A percentile compares a stretch with the other conserved stretches of the same genome.
phyloP scores from a whole-genome alignment of 1,284 basidiomycete species.

The Tylopilus sp. region DNA sequence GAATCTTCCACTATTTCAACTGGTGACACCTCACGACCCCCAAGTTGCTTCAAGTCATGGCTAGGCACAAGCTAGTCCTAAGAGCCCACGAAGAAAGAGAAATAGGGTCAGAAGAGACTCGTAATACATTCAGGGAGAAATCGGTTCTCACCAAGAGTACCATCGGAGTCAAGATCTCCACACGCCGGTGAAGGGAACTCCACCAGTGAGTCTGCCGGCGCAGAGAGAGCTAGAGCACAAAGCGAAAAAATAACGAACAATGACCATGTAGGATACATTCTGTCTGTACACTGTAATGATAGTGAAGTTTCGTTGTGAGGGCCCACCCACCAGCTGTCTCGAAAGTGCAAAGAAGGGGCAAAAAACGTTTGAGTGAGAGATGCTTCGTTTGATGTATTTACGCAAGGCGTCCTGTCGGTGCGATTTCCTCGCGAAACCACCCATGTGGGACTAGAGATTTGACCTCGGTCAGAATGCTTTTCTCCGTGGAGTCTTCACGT shows the following conservation, averaged over 20 bases:
- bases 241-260: not conserved
- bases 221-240: not conserved
- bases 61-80: not conserved
- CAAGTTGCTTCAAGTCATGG: not conserved
- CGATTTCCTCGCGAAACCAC: no score
- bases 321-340: not conserved
- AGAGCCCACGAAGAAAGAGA: not conserved
- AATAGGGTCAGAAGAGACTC: not conserved
- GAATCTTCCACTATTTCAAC: no score
- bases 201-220: not conserved
- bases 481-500: no score
- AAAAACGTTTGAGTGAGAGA: no score
- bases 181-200: not conserved
- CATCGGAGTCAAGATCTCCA: not conserved
- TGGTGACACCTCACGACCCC: no score
- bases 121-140: not conserved
- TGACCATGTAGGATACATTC: not conserved
- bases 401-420: no score
- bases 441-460: no score
- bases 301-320: not conserved
- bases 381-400: no score
- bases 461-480: no score
- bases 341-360: not conserved
- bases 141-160: not conserved
- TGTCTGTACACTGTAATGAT: not conserved